A percentile compares a stretch with the other conserved stretches of the same genome.
Evolutionary conservation across 495 filamentous ascomycete species (phyloP).

Genomic region (Penicillium simplicissimum): DNA sequence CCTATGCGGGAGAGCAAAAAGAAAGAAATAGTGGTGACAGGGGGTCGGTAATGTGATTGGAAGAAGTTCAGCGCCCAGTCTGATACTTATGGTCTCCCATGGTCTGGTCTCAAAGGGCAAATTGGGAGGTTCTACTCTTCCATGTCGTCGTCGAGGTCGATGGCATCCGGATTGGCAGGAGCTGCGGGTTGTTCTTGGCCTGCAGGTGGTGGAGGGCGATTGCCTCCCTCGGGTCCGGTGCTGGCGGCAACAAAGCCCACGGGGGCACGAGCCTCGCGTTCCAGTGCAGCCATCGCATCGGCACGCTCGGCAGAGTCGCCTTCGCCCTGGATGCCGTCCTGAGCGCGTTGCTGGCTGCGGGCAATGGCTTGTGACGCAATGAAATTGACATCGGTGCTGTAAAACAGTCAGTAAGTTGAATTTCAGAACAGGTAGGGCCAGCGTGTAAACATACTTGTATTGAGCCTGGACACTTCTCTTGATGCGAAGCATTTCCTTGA

Average conservation of each 20-base stretch:
- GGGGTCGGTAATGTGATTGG: conserved; percentile 12
- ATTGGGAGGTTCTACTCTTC: conserved; percentile 39
- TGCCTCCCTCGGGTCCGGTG: conserved; percentile 74
- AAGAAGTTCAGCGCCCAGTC: conserved; percentile 9
- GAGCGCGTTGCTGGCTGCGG: conserved; percentile 63
- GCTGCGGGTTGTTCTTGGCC: conserved; percentile 43
- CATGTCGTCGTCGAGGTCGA: conserved; percentile 73
- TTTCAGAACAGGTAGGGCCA: neutral
- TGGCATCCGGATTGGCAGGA: conserved; percentile 83
- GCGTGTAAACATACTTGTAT: conserved; percentile 68
- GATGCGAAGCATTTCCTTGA: conserved; percentile 98
- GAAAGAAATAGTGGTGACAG: conserved; percentile 20
- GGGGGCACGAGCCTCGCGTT: conserved; percentile 85
- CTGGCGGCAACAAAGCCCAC: conserved; percentile 88
- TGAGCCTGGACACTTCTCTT: conserved; percentile 96
- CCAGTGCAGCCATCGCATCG: conserved; percentile 90
- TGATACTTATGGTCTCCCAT: neutral
- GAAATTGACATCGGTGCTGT: conserved; percentile 92
- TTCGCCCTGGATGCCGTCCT: conserved; percentile 42
- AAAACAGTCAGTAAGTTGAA: conserved; percentile 20
- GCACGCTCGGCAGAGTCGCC: conserved; percentile 56
- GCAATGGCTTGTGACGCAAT: conserved; percentile 96
- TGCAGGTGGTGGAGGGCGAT: conserved; percentile 48
- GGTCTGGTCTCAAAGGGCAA: neutral
- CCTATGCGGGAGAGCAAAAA: conserved; percentile 18